Evolutionary conservation across 2,329 filamentous ascomycete species (phyloP).

Genomic region (Pyrenophora graminea): DNA sequence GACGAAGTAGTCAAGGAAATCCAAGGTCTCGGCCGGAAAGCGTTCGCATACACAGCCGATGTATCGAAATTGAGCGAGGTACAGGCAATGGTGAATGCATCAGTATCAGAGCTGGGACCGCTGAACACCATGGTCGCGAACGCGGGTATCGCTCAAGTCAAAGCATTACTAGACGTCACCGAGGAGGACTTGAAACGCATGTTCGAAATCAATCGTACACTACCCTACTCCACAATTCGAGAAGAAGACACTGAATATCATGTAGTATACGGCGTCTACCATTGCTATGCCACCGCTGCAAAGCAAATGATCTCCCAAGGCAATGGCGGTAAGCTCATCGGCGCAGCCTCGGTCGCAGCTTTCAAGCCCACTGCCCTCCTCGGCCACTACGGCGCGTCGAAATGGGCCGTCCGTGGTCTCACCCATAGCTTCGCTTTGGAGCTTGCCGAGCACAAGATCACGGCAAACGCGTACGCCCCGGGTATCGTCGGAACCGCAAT

Average conservation of each 20-base stretch:
- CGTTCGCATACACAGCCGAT: slow-evolving; percentile 63
- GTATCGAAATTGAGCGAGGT: slow-evolving; percentile 63
- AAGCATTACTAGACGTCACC: slow-evolving; percentile 59
- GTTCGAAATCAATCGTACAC: slow-evolving; percentile 62
- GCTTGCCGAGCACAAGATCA: slow-evolving; percentile 66
- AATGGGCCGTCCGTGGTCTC: slow-evolving; percentile 69
- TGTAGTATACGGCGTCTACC: slow-evolving; percentile 63
- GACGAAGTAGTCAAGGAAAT: slow-evolving; percentile 61
- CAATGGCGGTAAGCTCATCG: slow-evolving; percentile 55
- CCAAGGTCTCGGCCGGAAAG: slow-evolving; percentile 55
- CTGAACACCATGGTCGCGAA: slow-evolving; percentile 62
- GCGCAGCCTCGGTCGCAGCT: slow-evolving; percentile 58
- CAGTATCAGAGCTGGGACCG: slow-evolving; percentile 59
- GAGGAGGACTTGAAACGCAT: slow-evolving; percentile 62
- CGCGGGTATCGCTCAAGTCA: slow-evolving; percentile 65
- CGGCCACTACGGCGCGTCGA: slow-evolving; percentile 66
- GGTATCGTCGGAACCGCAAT: slow-evolving; percentile 70
- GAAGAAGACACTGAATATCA: neutral
- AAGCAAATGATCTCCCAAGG: slow-evolving; percentile 68
- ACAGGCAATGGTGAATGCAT: slow-evolving; percentile 56
- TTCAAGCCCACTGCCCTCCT: slow-evolving; percentile 64
- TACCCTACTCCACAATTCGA: neutral
- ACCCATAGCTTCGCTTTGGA: slow-evolving; percentile 70
- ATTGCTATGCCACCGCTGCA: slow-evolving; percentile 67
- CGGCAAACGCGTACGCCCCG: slow-evolving; percentile 68